Evolutionary conservation across 768 basidiomycete genomes (phyloP), one percentile per base, ranked within the genome.

Genomic region (Gymnopilus junonius): DNA sequence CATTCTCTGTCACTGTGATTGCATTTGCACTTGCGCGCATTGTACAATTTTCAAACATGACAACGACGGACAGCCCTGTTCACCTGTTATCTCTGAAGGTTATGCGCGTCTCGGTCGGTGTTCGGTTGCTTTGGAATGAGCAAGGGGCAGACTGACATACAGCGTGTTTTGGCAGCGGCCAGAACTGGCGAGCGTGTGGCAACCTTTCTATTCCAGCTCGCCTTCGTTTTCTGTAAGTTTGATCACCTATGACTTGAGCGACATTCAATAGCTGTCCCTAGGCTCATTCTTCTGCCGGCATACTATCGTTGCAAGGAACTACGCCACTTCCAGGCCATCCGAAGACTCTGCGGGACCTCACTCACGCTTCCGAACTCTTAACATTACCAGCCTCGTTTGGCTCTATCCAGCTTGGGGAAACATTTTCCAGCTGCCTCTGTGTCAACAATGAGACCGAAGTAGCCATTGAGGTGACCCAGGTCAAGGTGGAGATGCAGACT

Each of bases 401-500:
- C 15, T 79, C 88, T 6, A 93, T 96, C 65, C 93, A 94, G 69
- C 85, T 97, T 1, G 95, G 95, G 11, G 93, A 96, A 75, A 93
- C 92, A 0, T 95, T 97, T 70, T 85, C 89, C 1, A 88, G 92
- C 67, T 89, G 88, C 69, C 80, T 97, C 25, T 91, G 89, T 64
- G 82, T 97, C 61, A 91, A 93, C 71, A 95, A 95, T 72, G 91
- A 93, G 73, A 83, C 87, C 0, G 79, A 84, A 34, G 74, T 83
- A 5, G 83, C 85, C 2, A 81, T 96, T 11, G 82, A 88, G 54
- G 87, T 84, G 4, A 86, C 92, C 27, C 79, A 78, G 17, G 75
- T 95, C 61, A 85, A 83, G 67, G 83, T 95, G 35, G 95, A 97
- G 74, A 93, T 97, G 82, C 95, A 97, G 71, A 94, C 94, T 0